A percentile compares a stretch with the other conserved stretches of the same genome.
phyloP scores from a whole-genome alignment of 1,284 basidiomycete genomes.

The Xerocomus cyaneibrunnescens region DNA sequence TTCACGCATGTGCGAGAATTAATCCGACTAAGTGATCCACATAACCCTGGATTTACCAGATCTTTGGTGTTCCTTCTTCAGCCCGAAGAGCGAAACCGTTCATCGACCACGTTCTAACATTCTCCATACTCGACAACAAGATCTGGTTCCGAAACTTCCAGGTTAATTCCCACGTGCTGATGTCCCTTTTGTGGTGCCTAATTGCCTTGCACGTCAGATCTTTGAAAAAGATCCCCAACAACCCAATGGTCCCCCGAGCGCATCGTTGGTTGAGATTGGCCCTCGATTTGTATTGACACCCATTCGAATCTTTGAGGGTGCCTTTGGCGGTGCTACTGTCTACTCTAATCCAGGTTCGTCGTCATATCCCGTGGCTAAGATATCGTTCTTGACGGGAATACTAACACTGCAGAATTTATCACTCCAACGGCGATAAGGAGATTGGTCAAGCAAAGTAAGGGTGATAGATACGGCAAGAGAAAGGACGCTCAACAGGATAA shows the following conservation, averaged over 20 bases:
- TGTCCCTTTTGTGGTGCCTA: not conserved
- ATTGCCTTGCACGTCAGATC: constrained; percentile 47
- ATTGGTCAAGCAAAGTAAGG: constrained; percentile 68
- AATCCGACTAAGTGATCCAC: constrained; percentile 1
- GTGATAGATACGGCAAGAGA: constrained; percentile 76
- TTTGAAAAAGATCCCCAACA: constrained; percentile 77
- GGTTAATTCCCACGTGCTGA: constrained; percentile 42
- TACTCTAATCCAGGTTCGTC: constrained; percentile 90
- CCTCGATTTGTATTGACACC: constrained; percentile 97
- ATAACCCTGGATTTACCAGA: constrained; percentile 49
- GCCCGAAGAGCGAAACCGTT: constrained; percentile 95
- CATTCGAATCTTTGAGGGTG: constrained; percentile 98
- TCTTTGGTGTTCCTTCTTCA: constrained; percentile 91
- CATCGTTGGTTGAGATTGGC: constrained; percentile 89
- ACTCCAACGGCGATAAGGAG: constrained; percentile 85
- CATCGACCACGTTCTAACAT: constrained; percentile 96
- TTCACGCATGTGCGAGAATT: constrained; percentile 86
- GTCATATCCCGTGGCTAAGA: constrained; percentile 1
- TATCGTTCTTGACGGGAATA: constrained; percentile 7
- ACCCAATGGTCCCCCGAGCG: constrained; percentile 73
- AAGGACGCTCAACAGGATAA: constrained; percentile 78
- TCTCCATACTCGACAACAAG: constrained; percentile 94
- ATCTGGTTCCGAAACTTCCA: constrained; percentile 99
- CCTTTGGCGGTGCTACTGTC: constrained; percentile 92
- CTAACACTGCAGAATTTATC: constrained; percentile 74